Evolutionary conservation across 768 basidiomycete genomes (phyloP), one percentile per base, ranked within the genome.

Genomic region (Mycena filopes): DNA sequence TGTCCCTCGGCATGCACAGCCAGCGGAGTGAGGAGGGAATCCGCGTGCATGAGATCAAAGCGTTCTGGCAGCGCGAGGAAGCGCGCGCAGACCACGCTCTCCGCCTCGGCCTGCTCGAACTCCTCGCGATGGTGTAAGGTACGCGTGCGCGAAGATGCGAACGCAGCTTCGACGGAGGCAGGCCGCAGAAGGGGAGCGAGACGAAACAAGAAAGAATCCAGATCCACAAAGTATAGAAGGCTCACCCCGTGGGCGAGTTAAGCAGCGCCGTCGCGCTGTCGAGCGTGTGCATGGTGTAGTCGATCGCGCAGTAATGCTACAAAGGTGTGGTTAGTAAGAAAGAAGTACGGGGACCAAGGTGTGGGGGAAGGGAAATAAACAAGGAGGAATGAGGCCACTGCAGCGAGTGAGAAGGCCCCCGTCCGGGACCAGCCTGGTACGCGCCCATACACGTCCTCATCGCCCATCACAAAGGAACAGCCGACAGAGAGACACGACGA

Each of bases 101-200:
- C 96, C 8, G 89, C 93, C 79, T 96, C 95, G 31, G 91, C 91
- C 74, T 94, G 92, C 70, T 94, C 91, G 75, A 97, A 97, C 0
- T 88, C 88, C 74, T 96, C 95, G 67, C 94, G 90, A 77, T 97
- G 95, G 75, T 95, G 94, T 80, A 91, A 96, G n/a, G 82, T 95
- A 98, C 2, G 96, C 95, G 77, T 99, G 97, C 0, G 94, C 94
- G 74, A 99, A 98, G 67, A 98, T 96, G 40, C 97, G 89, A 1
- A 95, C 95, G 2, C 98, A 88, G 16, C 97, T 89, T 0, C 97
- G 88, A n/a, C 94, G 93, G 25, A 97, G 89, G 18, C 93, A 94
- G 51, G 91, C n/a, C n/a, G n/a, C n/a, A n/a, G n/a, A n/a, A n/a
- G n/a, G n/a, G n/a, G n/a, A n/a, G n/a, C n/a, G n/a, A n/a, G n/a